Evolutionary conservation across 371 early-diverging fungal genomes (phyloP).

Genomic region (Coemansia sp.): DNA sequence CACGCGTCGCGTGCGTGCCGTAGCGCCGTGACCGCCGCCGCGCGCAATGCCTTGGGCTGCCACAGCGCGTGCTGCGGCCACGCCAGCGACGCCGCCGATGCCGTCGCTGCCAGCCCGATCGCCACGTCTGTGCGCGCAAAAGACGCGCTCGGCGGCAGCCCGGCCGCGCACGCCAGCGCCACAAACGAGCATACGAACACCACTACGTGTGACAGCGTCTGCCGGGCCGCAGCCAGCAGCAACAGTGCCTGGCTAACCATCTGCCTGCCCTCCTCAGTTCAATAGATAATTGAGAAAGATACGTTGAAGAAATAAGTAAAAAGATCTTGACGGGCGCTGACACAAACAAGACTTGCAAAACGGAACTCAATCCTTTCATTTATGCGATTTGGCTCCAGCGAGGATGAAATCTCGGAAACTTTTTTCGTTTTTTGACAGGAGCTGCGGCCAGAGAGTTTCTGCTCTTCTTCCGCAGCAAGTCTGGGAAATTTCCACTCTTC

Average conservation of each 20-base stretch:
- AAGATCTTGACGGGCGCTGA: too few relatives aligned
- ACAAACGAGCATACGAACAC: constrained; percentile 1
- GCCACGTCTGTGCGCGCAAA: not conserved
- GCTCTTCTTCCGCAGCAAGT: not conserved
- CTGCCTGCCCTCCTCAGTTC: too few relatives aligned
- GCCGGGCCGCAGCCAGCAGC: not conserved
- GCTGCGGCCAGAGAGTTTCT: too few relatives aligned
- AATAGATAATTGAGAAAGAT: too few relatives aligned
- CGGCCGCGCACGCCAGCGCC: not conserved
- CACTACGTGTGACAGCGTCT: not conserved
- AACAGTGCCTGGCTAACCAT: not conserved
- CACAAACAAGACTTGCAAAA: too few relatives aligned
- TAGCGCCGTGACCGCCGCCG: not conserved
- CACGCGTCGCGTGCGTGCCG: not conserved
- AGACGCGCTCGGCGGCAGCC: not conserved
- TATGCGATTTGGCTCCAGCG: too few relatives aligned
- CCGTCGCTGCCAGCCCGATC: not conserved
- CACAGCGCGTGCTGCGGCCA: not conserved
- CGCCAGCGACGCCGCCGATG: not conserved
- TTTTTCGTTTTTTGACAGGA: too few relatives aligned
- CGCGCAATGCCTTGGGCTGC: not conserved
- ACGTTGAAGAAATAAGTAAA: too few relatives aligned
- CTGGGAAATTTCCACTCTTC: not conserved
- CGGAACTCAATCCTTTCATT: too few relatives aligned
- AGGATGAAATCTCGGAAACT: too few relatives aligned